Base-by-base conservation (phyloP, 495 filamentous ascomycete species). In the Amphirosellinia nigrospora region DNA sequence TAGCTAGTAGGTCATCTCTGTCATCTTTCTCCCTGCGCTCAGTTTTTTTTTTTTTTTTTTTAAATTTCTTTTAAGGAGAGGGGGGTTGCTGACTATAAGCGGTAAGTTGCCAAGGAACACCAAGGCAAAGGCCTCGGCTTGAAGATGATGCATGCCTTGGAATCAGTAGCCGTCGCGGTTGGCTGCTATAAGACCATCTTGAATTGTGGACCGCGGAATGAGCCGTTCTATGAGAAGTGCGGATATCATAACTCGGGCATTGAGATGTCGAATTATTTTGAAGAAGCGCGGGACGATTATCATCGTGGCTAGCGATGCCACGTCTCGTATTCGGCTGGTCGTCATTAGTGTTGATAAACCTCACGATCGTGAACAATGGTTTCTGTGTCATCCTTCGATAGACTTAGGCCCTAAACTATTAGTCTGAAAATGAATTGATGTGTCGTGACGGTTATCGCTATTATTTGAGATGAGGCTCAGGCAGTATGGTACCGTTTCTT, bases 181-280 rank as follows among this genome's bases (percentile, higher is more conserved):
- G 93, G 93, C 5, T 94, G 92, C 79, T 94, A 94, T 78, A 94
- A 94, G 86, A 89, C 87, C 73, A 79, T 85, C 66, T 72, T 80
- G 41, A 80, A 82, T 39, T 83, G 79, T 45, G 78, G 75, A 36
- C 74, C 78, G 62, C 74, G 87, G 64, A 97, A 97, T 71, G 92
- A 94, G 78, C 91, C 91, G 3, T 97, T 97, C 81, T 97, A 97
- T 75, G 86, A 92, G 56, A 96, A 96, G 84, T 97, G 94, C 72
- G 94, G 93, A 15, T 96, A 74, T 46, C 92, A 92, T 80, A 84
- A 94, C 53, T 96, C 94, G 26, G 96, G 96, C 8, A 81, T 97
- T 62, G 93, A 99, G 81, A 99, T 99, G 96, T 95, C 94, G 46
- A 93, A 95, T 79, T 97, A 98, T 79, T 94, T 94, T 77, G 91